Base-by-base conservation (phyloP, 2,329 filamentous ascomycete genomes). In the Trichoderma koningiopsis region DNA sequence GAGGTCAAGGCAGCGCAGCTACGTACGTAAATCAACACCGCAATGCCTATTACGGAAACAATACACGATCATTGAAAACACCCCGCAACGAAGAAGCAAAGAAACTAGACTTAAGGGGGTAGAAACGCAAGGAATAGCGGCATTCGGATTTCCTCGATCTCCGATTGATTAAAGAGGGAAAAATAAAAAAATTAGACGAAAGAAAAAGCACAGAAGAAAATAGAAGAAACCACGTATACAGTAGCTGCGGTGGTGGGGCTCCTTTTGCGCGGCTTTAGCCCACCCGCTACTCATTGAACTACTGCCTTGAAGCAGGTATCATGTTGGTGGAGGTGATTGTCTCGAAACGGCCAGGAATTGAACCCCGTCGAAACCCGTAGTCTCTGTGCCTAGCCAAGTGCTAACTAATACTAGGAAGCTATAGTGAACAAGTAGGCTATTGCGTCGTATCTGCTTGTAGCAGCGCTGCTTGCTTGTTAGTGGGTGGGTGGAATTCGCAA, bases 91-190 rank as follows among this genome's bases (percentile, higher is more conserved):
- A n/a, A 43, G 19, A 43, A 49, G n/a, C n/a, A 49, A 49, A 11
- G 11, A 13, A 35, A 35, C 11, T 35, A 35, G 33, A 35, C 33
- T 13, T 13, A 35, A 35, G 33, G 24, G 47, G 16, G 43, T 31
- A 47, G 43, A 22, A 61, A 35, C 33, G 5, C 10, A 43, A 29
- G 33, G 22, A 62, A 13, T 8, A 29, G 8, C 63, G 63, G 63
- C 55, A 59, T 67, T 67, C 63, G 63, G 63, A 67, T 59, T 37
- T 67, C 55, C 16, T 49, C n/a, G 4, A 19, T 16, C 7, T 22
- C 63, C 63, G 63, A 57, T 2, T 5, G n/a, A 1, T 27, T 27
- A 16, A 33, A 56, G 5, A 56, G 5, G 8, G 40, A n/a, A 43
- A 8, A 43, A n/a, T n/a, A 43, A n/a, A 22, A 31, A 27, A 37